Evolutionary conservation across 1,139 yeast species (phyloP), one percentile per base, ranked within the genome.

Genomic region (Yamadazyma oceani): DNA sequence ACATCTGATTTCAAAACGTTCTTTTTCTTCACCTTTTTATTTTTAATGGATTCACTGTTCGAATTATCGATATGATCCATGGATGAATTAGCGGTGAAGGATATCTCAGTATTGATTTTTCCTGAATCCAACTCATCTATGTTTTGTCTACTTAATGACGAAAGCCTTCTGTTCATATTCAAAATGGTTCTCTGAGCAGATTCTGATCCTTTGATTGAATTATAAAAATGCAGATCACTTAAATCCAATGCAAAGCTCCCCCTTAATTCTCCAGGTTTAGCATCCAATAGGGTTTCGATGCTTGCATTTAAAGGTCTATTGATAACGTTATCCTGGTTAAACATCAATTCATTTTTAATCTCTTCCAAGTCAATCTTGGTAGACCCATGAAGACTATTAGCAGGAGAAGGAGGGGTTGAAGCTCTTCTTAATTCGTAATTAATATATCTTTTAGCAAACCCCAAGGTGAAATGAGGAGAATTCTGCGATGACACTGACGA

Each of bases 1-100:
- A 76, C 69, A 57, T 89, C 97, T 16, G 71, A 58, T 33, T 51
- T 62, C 43, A 51, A 54, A 1, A 51, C 34, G 28, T 50, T 54
- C 3, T 39, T 36, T 1, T 36, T 40, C 4, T 33, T 35, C 3
- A 39, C 36, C 1, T 36, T 41, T 5, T 32, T 34, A 11, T 41
- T 42, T 16, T 36, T 36, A 10, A 25, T 16, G 8, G 30, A 35
- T 11, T 30, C 38, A 11, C 23, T 34, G 11, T 24, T 14, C 10
- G 15, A 6, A 26, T 26, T 13, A 7, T 26, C 28, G 4, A 12
- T 14, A 16, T 15, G 9, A 9, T 27, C 32, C 24, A 29, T 16
- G 11, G n/a, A 12, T 5, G 32, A 29, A 11, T 35, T 34, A 0
- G 69, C 63, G 26, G 61, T 56, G 43, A 69, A 64, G 2, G 69